Base-by-base conservation (phyloP, 2,329 filamentous ascomycete genomes). In the Cladosporium cucumerinum region DNA sequence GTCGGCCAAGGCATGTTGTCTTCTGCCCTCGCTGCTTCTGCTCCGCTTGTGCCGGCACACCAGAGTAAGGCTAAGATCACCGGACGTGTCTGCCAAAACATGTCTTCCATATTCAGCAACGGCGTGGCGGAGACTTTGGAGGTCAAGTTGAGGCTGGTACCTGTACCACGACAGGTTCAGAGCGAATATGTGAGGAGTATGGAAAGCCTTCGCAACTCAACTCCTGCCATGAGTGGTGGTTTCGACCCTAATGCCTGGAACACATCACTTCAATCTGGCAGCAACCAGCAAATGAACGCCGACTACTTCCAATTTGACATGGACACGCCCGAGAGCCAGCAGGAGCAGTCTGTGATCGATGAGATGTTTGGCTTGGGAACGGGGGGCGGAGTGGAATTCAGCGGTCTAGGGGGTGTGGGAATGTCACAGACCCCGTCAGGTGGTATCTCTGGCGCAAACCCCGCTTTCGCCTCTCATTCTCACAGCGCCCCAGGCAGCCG, bases 1-100 rank as follows among this genome's bases (percentile, higher is more conserved):
- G 94, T 97, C 26, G 95, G 95, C 25, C 94, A 99, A 78, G 95
- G 96, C 61, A 92, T 98, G 88, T 83, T 99, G 23, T 98, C 95
- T 43, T 90, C 90, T 85, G 87, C 89, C 25, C 82, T 98, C 54
- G 84, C 85, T 58, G 82, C 83, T n/a, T 78, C 85, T 61, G 85
- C 86, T 74, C 62, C 62, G 10, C 48, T 64, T 4, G 55, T 64
- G 62, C 73, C 84, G 63, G 83, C 82, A 16, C 83, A 87, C 64
- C 84, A 88, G 70, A 87, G 87, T 14, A 87, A 89, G 73, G 84
- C 86, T 36, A 82, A 93, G 78, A 89, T 99, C 68, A 97, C 94
- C 8, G 95, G 95, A 64, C 89, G 93, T 36, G 91, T 99, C 63
- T 92, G 91, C 73, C 92, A 90, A 74, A 97, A 96, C 75, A 80